Conservation (phyloP, 139 green algal genomes). For the Zygnema cylindricum region DNA sequence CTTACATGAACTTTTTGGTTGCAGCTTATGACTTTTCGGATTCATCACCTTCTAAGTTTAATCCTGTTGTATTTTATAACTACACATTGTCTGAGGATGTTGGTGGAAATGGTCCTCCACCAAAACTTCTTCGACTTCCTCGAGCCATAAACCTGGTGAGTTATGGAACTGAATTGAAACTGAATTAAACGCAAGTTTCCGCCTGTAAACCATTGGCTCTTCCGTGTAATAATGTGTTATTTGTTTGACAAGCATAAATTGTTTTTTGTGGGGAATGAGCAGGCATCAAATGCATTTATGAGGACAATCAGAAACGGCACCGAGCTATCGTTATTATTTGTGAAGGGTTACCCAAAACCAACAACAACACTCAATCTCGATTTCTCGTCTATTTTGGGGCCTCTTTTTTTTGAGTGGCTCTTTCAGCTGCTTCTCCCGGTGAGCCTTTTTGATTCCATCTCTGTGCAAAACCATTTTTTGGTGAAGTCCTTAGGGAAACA, state of each 20-base stretch:
- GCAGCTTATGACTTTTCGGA: conserved; percentile 53
- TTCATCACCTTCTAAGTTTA: neutral
- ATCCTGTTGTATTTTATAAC: conserved; percentile 39
- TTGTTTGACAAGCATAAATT: no score
- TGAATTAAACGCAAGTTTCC: no score
- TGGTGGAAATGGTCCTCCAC: conserved; percentile 2
- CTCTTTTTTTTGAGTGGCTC: conserved; percentile 86
- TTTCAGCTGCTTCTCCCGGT: conserved; percentile 74
- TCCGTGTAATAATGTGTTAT: no score
- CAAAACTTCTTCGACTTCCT: conserved; percentile 12
- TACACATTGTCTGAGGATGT: conserved; percentile 50
- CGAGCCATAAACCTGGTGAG: conserved; percentile 48
- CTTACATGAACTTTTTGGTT: conserved; percentile 5
- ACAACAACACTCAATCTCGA: conserved; percentile 71
- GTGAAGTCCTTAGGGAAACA: no score
- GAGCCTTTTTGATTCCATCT: no score
- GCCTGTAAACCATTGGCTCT: no score
- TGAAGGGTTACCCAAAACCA: conserved; percentile 75
- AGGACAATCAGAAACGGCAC: neutral
- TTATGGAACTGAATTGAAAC: no score
- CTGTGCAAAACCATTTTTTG: no score
- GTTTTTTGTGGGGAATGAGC: neutral
- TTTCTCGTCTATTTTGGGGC: conserved; percentile 81
- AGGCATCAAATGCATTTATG: conserved; percentile 50
- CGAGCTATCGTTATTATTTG: conserved; percentile 53